phyloP scores from a whole-genome alignment of 1,284 basidiomycete genomes.

The Quambalaria eucalypti region DNA sequence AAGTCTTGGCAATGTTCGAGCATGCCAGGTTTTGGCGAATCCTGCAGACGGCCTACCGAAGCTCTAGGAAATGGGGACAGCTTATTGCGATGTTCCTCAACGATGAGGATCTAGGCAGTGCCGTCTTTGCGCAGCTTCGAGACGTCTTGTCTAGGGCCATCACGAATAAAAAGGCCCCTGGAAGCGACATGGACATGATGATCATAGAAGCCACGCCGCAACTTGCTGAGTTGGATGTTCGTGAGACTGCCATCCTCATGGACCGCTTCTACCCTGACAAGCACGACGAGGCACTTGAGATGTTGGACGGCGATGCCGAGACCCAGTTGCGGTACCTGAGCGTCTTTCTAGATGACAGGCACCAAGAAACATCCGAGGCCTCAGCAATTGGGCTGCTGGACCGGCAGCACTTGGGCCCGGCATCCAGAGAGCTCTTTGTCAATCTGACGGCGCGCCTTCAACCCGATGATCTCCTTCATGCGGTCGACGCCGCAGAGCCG shows the following conservation, averaged over 20 bases:
- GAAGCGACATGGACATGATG: conserved; percentile 39
- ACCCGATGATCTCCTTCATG: conserved; percentile 59
- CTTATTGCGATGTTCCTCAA: conserved; percentile 65
- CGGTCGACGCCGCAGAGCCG: conserved; percentile 55
- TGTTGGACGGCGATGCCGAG: conserved; percentile 50
- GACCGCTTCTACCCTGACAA: conserved; percentile 57
- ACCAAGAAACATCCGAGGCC: background rate
- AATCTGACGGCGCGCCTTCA: conserved; percentile 65
- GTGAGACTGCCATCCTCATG: conserved; percentile 64
- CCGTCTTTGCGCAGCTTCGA: conserved; percentile 60
- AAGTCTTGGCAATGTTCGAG: conserved; percentile 64
- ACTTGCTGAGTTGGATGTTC: conserved; percentile 59
- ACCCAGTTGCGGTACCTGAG: conserved; percentile 70
- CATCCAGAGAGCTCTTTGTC: conserved; percentile 61
- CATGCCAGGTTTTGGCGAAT: conserved; percentile 82
- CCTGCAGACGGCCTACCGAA: conserved; percentile 66
- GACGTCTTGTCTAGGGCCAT: conserved; percentile 55
- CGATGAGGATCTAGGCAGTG: conserved; percentile 61
- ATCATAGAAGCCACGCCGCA: conserved; percentile 58
- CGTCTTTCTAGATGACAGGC: conserved; percentile 55
- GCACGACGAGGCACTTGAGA: conserved; percentile 54
- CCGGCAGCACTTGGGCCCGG: conserved; percentile 49
- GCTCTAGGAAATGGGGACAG: conserved; percentile 66
- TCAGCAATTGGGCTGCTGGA: background rate
- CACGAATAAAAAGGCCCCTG: conserved; percentile 7